Evolutionary conservation across 192 early-diverging fungal species (phyloP).

Genomic region (Rhizoclosmatium sp.): DNA sequence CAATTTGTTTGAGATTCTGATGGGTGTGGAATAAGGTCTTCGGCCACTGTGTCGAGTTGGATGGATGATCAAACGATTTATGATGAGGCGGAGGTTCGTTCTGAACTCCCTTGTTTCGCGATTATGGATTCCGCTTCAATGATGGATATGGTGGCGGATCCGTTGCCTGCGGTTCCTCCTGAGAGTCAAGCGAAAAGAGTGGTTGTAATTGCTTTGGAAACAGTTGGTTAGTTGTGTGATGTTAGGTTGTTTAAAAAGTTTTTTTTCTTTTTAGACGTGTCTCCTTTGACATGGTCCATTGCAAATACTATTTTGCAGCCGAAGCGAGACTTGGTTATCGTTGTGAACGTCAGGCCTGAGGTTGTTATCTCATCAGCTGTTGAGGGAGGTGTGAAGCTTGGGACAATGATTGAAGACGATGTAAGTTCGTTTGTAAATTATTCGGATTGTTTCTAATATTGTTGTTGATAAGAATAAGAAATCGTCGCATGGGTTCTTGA

Average conservation of each 20-base stretch:
- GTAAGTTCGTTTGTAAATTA: background rate
- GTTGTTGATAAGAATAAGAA: conserved; percentile 6
- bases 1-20: background rate
- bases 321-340: conserved; percentile 11
- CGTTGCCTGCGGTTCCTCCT: background rate
- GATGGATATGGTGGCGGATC: too few species aligned
- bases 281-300: background rate
- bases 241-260: background rate
- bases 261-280: background rate
- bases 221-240: background rate
- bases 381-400: background rate
- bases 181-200: background rate
- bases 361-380: background rate
- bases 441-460: background rate
- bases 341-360: conserved; percentile 1
- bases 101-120: conserved; percentile 20
- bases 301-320: conserved; percentile 20
- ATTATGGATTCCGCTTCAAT: background rate
- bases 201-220: conserved; percentile 25
- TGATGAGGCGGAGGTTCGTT: conserved; percentile 37
- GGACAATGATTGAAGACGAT: background rate
- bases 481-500: conserved; percentile 6
- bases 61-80: conserved; percentile 25
- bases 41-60: conserved; percentile 28
- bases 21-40: conserved; percentile 2